A percentile compares a stretch with the other conserved stretches of the same genome.
phyloP scores from a whole-genome alignment of 2,329 filamentous ascomycete genomes.

The Fusarium sp. region DNA sequence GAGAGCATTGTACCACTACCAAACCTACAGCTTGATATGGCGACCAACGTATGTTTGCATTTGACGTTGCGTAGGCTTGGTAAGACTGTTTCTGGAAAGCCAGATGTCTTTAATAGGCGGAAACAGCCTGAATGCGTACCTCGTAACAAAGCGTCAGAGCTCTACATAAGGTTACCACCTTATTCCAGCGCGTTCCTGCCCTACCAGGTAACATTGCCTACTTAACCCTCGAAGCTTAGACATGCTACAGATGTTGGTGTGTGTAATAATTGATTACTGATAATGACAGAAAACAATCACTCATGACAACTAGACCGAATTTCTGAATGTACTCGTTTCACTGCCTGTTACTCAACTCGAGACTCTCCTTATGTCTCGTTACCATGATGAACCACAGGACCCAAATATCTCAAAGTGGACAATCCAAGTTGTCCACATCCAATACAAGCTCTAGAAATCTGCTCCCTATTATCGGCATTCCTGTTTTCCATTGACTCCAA shows the following conservation, averaged over 20 bases:
- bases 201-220: neutral
- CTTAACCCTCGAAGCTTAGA: neutral
- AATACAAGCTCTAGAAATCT: slow-evolving; percentile 32
- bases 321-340: slow-evolving; percentile 14
- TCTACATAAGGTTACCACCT: neutral
- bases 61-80: neutral
- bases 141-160: neutral
- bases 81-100: neutral
- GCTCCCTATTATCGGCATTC: slow-evolving; percentile 9
- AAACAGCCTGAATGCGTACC: neutral
- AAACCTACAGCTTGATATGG: slow-evolving; percentile 5
- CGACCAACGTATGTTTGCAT: neutral
- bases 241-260: neutral
- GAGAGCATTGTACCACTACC: slow-evolving; percentile 45
- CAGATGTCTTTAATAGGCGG: neutral
- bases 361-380: slow-evolving; percentile 3
- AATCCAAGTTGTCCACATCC: slow-evolving; percentile 41
- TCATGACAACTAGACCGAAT: neutral
- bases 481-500: neutral
- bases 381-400: slow-evolving; percentile 5
- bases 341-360: slow-evolving; percentile 2
- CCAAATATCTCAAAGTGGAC: slow-evolving; percentile 25
- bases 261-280: neutral
- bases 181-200: too few relatives aligned
- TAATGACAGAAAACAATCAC: neutral